Conservation (phyloP, 345 rosid species). For the Moricandia moricandioides region DNA sequence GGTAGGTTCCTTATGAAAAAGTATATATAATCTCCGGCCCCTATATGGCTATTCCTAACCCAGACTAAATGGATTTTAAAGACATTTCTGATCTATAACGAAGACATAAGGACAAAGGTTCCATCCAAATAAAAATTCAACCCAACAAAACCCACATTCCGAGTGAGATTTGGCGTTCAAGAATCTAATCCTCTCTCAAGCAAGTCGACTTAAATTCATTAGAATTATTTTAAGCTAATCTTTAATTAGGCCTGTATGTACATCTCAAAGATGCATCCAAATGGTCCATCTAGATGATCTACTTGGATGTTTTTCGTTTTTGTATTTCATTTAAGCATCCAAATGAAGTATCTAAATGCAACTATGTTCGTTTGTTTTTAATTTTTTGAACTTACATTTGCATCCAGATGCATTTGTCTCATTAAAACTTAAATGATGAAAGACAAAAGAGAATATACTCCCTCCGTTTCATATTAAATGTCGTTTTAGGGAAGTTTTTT, state of each 20-base stretch:
- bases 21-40: neutral
- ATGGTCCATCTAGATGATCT: too few relatives aligned
- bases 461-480: too few relatives aligned
- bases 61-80: neutral
- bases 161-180: neutral
- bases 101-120: neutral
- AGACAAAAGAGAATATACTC: too few relatives aligned
- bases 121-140: neutral
- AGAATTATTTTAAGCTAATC: neutral
- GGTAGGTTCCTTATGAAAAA: neutral
- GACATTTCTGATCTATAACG: neutral
- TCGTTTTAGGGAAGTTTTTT: too few relatives aligned
- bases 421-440: neutral
- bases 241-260: too few relatives aligned
- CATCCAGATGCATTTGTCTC: too few relatives aligned
- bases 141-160: neutral
- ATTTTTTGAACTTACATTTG: too few relatives aligned
- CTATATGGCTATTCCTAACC: constrained; percentile 6
- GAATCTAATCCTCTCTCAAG: constrained; percentile 1
- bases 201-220: neutral
- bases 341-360: too few relatives aligned
- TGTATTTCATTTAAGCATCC: too few relatives aligned
- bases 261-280: too few relatives aligned
- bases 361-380: too few relatives aligned
- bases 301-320: too few relatives aligned